Conservation (phyloP, 1,139 yeast species). For the Lizanozyma gosingica region DNA sequence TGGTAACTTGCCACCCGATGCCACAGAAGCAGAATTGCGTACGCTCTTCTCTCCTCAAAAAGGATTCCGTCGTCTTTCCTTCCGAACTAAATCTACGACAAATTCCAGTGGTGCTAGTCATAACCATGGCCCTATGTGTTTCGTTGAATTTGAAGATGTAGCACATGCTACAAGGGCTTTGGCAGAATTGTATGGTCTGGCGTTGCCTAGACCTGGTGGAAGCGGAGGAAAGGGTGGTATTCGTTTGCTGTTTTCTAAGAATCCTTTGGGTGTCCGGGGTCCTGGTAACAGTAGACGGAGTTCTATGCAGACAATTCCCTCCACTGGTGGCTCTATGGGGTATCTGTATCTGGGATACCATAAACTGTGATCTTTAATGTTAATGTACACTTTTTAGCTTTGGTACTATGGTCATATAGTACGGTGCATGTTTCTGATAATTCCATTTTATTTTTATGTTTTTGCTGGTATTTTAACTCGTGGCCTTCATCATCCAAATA, state of each 20-base stretch:
- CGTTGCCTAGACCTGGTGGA: conserved; percentile 56
- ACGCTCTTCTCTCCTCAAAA: conserved; percentile 80
- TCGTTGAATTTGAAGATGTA: conserved; percentile 96
- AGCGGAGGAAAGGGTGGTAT: conserved; percentile 87
- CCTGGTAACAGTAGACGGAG: conserved; percentile 41
- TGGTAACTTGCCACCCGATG: conserved; percentile 95
- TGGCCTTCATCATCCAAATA: no score
- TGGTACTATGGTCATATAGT: background rate
- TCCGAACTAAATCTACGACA: conserved; percentile 57
- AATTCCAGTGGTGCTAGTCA: conserved; percentile 25
- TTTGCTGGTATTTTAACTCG: conserved; percentile 1
- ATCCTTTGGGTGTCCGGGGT: conserved; percentile 93
- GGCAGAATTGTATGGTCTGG: conserved; percentile 86
- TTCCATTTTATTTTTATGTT: conserved; percentile 4
- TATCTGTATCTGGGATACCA: background rate
- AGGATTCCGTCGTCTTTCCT: conserved; percentile 87
- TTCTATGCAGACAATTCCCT: conserved; percentile 24
- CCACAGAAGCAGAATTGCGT: conserved; percentile 87
- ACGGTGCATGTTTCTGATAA: background rate
- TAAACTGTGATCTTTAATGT: background rate
- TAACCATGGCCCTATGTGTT: conserved; percentile 95
- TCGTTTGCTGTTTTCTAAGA: conserved; percentile 84
- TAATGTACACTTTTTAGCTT: background rate
- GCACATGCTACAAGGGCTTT: conserved; percentile 88
- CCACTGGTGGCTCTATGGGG: conserved; percentile 4